Conservation (phyloP, 768 basidiomycete species). For the Rhizopogon vesiculosus region DNA sequence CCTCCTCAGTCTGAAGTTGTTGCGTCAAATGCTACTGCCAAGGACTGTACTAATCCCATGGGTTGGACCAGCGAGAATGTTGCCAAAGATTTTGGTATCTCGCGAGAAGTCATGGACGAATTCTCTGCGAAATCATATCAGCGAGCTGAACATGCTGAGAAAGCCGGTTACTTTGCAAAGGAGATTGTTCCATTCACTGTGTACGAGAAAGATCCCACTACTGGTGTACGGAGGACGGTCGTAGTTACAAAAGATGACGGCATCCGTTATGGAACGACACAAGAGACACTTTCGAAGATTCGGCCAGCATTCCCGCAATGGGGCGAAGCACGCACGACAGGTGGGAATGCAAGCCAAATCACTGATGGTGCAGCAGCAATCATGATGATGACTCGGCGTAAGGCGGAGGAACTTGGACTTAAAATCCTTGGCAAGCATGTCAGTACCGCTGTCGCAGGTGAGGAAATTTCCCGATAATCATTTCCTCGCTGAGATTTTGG, state of each 20-base stretch:
- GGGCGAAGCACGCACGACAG: slow-evolving; percentile 69
- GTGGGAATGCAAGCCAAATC: slow-evolving; percentile 83
- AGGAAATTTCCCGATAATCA: slow-evolving; percentile 7
- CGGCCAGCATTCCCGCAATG: slow-evolving; percentile 80
- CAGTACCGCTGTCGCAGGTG: slow-evolving; percentile 66
- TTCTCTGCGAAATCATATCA: slow-evolving; percentile 75
- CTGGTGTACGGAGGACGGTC: slow-evolving; percentile 49
- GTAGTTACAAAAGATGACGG: slow-evolving; percentile 71
- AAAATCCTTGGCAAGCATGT: slow-evolving; percentile 74
- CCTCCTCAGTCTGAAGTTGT: slow-evolving; percentile 60
- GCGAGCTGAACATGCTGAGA: slow-evolving; percentile 72
- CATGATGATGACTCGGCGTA: slow-evolving; percentile 73
- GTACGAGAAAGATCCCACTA: slow-evolving; percentile 50
- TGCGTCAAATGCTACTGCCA: slow-evolving; percentile 47
- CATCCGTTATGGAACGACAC: slow-evolving; percentile 70
- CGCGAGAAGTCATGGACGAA: slow-evolving; percentile 71
- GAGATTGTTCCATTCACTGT: slow-evolving; percentile 80
- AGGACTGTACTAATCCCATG: slow-evolving; percentile 69
- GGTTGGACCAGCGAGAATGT: slow-evolving; percentile 91
- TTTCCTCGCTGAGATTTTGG: not conserved
- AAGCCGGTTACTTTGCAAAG: slow-evolving; percentile 53
- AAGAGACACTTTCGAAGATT: slow-evolving; percentile 58
- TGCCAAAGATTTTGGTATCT: slow-evolving; percentile 65
- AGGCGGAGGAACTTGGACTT: slow-evolving; percentile 73
- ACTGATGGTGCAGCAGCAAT: slow-evolving; percentile 84